phyloP scores from a whole-genome alignment of 345 rosid genomes.

The Chamaenerion angustifolium region DNA sequence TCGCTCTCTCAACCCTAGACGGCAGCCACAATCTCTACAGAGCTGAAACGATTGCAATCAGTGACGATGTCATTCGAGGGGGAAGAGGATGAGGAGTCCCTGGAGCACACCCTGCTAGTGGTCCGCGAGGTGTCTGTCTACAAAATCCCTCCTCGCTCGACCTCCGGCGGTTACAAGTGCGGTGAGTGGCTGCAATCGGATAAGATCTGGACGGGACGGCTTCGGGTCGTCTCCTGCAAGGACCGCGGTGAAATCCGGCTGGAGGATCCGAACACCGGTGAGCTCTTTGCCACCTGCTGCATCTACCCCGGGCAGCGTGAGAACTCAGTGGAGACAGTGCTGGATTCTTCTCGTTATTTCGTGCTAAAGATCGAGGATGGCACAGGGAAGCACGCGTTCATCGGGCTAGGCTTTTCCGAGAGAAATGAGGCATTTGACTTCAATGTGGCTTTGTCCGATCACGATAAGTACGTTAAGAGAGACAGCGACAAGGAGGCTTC shows the following conservation, averaged over 20 bases:
- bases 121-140: slow-evolving; percentile 86
- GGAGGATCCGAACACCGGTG: slow-evolving; percentile 85
- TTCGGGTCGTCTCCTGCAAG: slow-evolving; percentile 88
- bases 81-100: slow-evolving; percentile 83
- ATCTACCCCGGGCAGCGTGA: slow-evolving; percentile 76
- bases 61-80: slow-evolving; percentile 66
- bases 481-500: slow-evolving; percentile 55
- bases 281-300: slow-evolving; percentile 92
- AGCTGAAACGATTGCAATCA: too few relatives aligned
- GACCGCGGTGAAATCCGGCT: slow-evolving; percentile 97
- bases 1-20: too few relatives aligned
- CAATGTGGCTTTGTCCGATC: slow-evolving; percentile 97
- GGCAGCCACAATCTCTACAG: too few relatives aligned
- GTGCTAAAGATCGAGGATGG: slow-evolving; percentile 97
- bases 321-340: slow-evolving; percentile 83
- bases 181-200: slow-evolving; percentile 99
- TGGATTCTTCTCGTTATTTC: slow-evolving; percentile 90
- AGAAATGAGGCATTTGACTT: slow-evolving; percentile 98
- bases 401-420: slow-evolving; percentile 86
- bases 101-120: slow-evolving; percentile 89
- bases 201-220: slow-evolving; percentile 98
- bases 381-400: slow-evolving; percentile 81
- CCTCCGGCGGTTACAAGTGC: slow-evolving; percentile 96
- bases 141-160: slow-evolving; percentile 91
- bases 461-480: slow-evolving; percentile 75